Evolutionary conservation across 1,284 basidiomycete genomes (phyloP), one percentile per base, ranked within the genome.

Genomic region (Exobasidium cylindrosporum): DNA sequence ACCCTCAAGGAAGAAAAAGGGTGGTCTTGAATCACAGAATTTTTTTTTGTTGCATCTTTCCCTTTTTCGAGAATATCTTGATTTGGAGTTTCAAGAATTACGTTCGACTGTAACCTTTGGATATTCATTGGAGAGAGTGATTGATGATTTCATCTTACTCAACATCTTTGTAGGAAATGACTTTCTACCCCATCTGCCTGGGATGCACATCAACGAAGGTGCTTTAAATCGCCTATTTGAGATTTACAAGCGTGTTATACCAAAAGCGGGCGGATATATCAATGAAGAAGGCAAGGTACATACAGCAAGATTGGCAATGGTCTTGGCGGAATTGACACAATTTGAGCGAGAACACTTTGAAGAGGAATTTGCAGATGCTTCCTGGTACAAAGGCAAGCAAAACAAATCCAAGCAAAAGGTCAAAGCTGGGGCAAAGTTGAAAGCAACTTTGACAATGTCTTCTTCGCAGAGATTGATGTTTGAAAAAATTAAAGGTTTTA

Each of bases 111-210:
- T 80, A 21, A 75, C 80, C 1, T 91, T 92, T 82, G 79, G 82
- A 28, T 92, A 91, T 81, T 89, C 85, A 73, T 85, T 97, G 61
- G 95, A 98, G 80, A 87, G 90, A 32, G 86, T 98, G 81, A 96
- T 98, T 77, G 95, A 98, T 81, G 95, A 98, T 82, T 97, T 97
- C 81, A 91, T 98, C 74, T 84, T 98, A 14, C 87, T 98, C 71
- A 91, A 92, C 52, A 91, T 97, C 54, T 97, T 98, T 74, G 88
- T 97, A 57, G 95, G 94, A 32, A 98, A 97, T 80, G 94, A 97
- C 83, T 97, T 97, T 82, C 82, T 98, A 70, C 95, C 95, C 6
- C 92, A 98, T 82, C 82, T 98, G 57, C 96, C 95, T 4, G 93
- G 96, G 79, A 81, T 98, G 45, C 96, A 98, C 79, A 98, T 98